A percentile compares a stretch with the other conserved stretches of the same genome.
Evolutionary conservation across 495 filamentous ascomycete species (phyloP).

Genomic region (Penicillium silybi): DNA sequence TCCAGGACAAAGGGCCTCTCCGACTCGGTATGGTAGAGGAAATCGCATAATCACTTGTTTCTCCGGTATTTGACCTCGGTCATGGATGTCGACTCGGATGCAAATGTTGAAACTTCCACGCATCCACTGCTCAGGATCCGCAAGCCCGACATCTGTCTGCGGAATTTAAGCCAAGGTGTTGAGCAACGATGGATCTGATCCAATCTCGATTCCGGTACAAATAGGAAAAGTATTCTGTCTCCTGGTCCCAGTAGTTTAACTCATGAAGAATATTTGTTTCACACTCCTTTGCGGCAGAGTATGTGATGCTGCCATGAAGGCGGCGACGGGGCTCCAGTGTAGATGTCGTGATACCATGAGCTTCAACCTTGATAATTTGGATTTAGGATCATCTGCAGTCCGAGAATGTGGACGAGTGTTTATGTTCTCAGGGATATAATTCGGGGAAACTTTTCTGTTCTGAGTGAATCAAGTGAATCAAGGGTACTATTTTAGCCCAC

Average conservation of each 20-base stretch:
- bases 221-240: slow-evolving; percentile 16
- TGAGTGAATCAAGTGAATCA: too few relatives aligned
- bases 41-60: slow-evolving; percentile 31
- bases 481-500: too few relatives aligned
- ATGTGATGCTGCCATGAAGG: slow-evolving; percentile 17
- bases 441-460: too few relatives aligned
- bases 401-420: too few relatives aligned
- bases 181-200: slow-evolving; percentile 13
- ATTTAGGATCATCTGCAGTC: too few relatives aligned
- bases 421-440: too few relatives aligned
- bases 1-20: slow-evolving; percentile 24
- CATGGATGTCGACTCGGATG: slow-evolving; percentile 25
- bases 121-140: slow-evolving; percentile 26
- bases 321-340: background rate
- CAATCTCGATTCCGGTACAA: slow-evolving; percentile 11
- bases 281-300: slow-evolving; percentile 16
- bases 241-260: slow-evolving; percentile 19
- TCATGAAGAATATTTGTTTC: slow-evolving; percentile 27
- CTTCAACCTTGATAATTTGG: too few relatives aligned
- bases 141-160: slow-evolving; percentile 10
- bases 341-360: too few relatives aligned
- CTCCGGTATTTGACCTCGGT: background rate
- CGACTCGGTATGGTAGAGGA: slow-evolving; percentile 32
- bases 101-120: slow-evolving; percentile 34
- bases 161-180: slow-evolving; percentile 18